Evolutionary conservation across 495 filamentous ascomycete species (phyloP), one percentile per base, ranked within the genome.

Genomic region (Rostrohypoxylon terebratum): DNA sequence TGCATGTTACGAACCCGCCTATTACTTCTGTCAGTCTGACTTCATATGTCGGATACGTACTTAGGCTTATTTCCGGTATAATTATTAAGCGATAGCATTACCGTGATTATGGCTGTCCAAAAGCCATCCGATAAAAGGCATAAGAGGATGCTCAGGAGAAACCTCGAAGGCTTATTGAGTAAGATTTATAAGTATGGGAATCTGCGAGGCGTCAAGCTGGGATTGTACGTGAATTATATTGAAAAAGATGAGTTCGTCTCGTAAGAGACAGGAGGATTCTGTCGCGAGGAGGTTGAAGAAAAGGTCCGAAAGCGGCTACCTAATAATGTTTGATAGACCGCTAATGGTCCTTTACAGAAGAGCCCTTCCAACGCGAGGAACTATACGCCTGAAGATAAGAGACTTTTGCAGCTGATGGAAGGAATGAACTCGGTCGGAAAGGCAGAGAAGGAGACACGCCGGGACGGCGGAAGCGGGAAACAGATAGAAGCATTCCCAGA

Each of bases 21-120:
- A 28, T 28, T 28, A 28, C 25, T 28, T 28, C 25, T 28, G 25
- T 28, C 25, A 28, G 25, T 28, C 25, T 28, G 25, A 28, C 25
- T 28, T 28, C 25, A 28, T n/a, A 28, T 28, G 25, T 28, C 25
- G 25, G 25, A 28, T 28, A 28, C 25, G 25, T 28, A 28, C 25
- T 28, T 44, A n/a, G n/a, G n/a, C 40, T 44, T 44, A 16, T 44
- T 7, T 44, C 10, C 40, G 40, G 40, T 16, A 44, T 44, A 44
- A 44, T 44, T 16, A 44, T 44, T 11, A 44, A 44, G 40, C 40
- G 40, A 44, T 76, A 38, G 68, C 50, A 54, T 31, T 11, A 54
- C 20, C 50, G 20, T 54, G 13, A 54, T 31, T 21, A 54, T 54
- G 13, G 50, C 50, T n/a, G 20, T 54, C 23, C 23, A 54, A 21